phyloP scores from a whole-genome alignment of 2,329 filamentous ascomycete genomes.

The Zelopaecilomyces penicillatus region DNA sequence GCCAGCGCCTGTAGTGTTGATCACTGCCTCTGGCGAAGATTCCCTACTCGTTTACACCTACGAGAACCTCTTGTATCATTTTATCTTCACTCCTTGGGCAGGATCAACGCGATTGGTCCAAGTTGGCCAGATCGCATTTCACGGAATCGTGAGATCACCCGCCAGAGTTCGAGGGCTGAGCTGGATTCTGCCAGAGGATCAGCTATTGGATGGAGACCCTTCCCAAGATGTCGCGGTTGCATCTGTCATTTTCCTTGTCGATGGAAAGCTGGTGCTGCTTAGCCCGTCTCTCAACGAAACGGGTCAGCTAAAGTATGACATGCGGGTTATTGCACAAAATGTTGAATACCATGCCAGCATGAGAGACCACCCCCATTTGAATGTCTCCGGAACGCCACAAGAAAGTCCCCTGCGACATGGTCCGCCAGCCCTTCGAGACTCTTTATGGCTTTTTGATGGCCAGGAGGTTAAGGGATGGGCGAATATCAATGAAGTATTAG shows the following conservation, averaged over 20 bases:
- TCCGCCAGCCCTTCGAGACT: slow-evolving; percentile 60
- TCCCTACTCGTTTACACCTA: slow-evolving; percentile 95
- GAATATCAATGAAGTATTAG: slow-evolving; percentile 75
- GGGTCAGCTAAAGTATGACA: slow-evolving; percentile 90
- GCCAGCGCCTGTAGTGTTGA: slow-evolving; percentile 78
- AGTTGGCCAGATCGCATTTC: slow-evolving; percentile 96
- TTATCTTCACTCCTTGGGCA: slow-evolving; percentile 69
- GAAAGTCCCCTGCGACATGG: slow-evolving; percentile 17
- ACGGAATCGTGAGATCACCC: slow-evolving; percentile 90
- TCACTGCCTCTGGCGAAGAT: slow-evolving; percentile 84
- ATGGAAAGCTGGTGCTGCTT: slow-evolving; percentile 88
- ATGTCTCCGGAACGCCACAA: slow-evolving; percentile 19
- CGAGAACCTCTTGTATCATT: slow-evolving; percentile 93
- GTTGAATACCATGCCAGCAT: slow-evolving; percentile 93
- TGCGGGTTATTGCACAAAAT: slow-evolving; percentile 92
- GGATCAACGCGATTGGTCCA: slow-evolving; percentile 70
- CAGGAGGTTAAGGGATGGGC: slow-evolving; percentile 80
- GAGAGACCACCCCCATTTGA: slow-evolving; percentile 63
- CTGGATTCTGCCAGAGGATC: slow-evolving; percentile 89
- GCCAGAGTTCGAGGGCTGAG: slow-evolving; percentile 86
- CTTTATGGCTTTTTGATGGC: slow-evolving; percentile 91
- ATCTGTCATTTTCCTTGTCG: slow-evolving; percentile 91
- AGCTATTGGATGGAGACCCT: slow-evolving; percentile 83
- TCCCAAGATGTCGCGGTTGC: slow-evolving; percentile 92
- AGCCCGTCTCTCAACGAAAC: slow-evolving; percentile 77